These are phyloP conservation scores for Plasmodium ovale DNA, from an alignment of 169 alveolate species.

Conservation along the genomic window DNA sequence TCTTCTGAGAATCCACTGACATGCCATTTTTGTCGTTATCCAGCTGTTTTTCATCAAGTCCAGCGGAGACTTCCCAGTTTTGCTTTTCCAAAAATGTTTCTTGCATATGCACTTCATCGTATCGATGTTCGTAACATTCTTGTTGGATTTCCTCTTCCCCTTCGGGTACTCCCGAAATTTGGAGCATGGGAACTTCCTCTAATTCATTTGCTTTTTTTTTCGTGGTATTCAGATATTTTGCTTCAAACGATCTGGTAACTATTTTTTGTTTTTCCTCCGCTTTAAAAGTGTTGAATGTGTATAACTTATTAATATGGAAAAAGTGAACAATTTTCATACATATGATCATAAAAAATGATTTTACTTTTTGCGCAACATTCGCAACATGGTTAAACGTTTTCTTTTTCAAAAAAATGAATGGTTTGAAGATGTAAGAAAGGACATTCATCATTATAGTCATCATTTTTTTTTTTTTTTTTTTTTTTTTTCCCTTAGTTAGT, in stretches of 20 bases:
- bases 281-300: slow-evolving; percentile 28
- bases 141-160: too few species aligned
- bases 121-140: too few species aligned
- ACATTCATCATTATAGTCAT: not conserved
- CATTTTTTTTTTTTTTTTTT: slow-evolving; percentile 6
- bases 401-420: not conserved
- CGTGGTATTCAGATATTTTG: not conserved
- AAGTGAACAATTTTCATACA: slow-evolving; percentile 28
- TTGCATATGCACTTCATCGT: too few species aligned
- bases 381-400: slow-evolving; percentile 1
- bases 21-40: too few species aligned
- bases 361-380: not conserved
- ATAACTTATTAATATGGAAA: slow-evolving; percentile 42
- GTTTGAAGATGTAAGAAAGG: not conserved
- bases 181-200: too few species aligned
- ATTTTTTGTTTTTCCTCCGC: slow-evolving; percentile 16
- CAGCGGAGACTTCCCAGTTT: too few species aligned
- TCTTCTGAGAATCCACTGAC: too few species aligned
- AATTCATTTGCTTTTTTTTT: slow-evolving; percentile 3
- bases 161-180: too few species aligned
- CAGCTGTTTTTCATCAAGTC: too few species aligned
- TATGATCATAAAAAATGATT: not conserved
- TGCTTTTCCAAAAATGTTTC: too few species aligned
- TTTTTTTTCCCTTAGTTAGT: slow-evolving; percentile 7
- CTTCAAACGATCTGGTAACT: slow-evolving; percentile 31